Evolutionary conservation across 352 stramenopile genomes (phyloP).

Genomic region (Phytophthora citricola): DNA sequence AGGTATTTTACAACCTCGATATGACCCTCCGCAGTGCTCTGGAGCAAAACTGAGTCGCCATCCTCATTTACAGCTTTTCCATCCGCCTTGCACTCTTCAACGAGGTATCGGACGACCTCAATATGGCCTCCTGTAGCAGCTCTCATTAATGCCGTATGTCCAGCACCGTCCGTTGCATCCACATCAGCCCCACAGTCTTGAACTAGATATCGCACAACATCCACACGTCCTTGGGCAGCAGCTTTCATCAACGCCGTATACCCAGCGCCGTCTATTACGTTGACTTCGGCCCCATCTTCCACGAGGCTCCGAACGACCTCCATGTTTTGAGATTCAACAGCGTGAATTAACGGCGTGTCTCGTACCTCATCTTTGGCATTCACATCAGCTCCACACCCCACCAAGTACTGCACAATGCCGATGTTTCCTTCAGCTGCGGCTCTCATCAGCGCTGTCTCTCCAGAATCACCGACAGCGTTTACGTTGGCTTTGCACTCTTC

Average conservation of each 20-base stretch:
- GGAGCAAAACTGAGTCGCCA: background rate
- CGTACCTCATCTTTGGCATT: too few species aligned
- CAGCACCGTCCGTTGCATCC: background rate
- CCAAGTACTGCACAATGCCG: too few species aligned
- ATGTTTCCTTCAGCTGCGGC: too few species aligned
- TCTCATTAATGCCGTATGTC: background rate
- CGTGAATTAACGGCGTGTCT: too few species aligned
- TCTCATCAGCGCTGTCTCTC: too few species aligned
- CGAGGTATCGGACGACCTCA: background rate
- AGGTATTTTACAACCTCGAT: constrained; percentile 3
- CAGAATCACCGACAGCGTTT: too few species aligned
- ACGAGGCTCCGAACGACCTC: constrained; percentile 1
- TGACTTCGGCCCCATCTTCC: background rate
- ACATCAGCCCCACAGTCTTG: background rate
- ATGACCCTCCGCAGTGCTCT: background rate
- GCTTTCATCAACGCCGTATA: constrained; percentile 2
- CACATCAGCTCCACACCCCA: too few species aligned
- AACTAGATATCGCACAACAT: background rate
- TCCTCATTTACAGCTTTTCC: background rate
- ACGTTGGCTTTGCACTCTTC: too few species aligned
- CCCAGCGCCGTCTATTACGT: background rate
- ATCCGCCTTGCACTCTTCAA: background rate
- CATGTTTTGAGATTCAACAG: background rate
- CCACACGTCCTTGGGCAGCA: background rate
- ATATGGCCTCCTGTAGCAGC: background rate